Evolutionary conservation across 768 basidiomycete species (phyloP).

Genomic region (Tulasnella sp.): DNA sequence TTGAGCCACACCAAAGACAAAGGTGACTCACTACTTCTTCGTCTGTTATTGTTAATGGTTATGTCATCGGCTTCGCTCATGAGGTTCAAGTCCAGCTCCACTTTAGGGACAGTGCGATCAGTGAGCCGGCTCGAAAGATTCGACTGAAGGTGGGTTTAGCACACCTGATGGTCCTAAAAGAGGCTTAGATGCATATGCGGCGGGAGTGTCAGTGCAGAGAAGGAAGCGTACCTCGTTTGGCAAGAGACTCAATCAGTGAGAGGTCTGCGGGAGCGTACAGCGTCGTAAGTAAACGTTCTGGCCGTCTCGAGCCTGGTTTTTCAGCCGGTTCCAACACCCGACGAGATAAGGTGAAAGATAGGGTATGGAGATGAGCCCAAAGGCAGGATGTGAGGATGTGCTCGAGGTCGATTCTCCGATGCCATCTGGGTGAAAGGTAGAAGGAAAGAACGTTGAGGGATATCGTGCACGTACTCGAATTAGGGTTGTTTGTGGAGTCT

Average conservation of each 20-base stretch:
- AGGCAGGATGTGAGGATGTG: neutral
- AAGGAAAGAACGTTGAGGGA: neutral
- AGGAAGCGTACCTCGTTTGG: neutral
- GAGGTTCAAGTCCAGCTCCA: neutral
- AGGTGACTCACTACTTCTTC: neutral
- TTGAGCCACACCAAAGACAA: neutral
- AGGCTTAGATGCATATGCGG: neutral
- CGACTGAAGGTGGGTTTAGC: neutral
- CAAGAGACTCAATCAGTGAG: neutral
- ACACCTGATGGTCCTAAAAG: neutral
- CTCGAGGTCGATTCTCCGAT: neutral
- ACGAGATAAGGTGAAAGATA: neutral
- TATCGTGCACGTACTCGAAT: neutral
- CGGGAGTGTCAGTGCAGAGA: neutral
- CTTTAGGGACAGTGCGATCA: neutral
- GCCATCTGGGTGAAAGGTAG: neutral
- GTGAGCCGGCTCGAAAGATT: neutral
- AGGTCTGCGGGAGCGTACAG: neutral
- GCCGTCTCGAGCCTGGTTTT: neutral
- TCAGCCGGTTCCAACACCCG: no score
- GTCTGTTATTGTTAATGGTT: neutral
- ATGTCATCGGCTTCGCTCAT: neutral
- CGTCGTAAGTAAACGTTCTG: neutral
- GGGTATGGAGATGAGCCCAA: neutral
- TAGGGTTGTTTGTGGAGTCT: neutral